Conservation (phyloP, 257 asterid genomes). For the Plectranthus barbatus region DNA sequence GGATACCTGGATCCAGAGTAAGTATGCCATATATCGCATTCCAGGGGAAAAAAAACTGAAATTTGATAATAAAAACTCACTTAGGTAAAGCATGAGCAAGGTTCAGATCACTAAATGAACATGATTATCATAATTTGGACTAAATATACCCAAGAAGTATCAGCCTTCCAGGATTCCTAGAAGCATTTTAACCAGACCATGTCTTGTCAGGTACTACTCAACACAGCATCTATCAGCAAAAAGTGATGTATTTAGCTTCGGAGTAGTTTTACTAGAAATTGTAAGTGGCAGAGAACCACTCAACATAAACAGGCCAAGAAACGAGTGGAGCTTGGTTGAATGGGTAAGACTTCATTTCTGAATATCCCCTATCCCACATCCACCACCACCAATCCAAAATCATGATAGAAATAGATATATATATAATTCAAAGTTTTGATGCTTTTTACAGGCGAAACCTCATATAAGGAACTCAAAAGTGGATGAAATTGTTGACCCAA, state of each 20-base stretch:
- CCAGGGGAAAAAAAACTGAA: not conserved
- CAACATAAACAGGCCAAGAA: constrained; percentile 59
- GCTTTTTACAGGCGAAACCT: constrained; percentile 75
- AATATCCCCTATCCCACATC: not conserved
- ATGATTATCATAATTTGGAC: not conserved
- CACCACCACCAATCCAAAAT: not conserved
- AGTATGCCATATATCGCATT: constrained; percentile 29
- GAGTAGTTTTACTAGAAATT: constrained; percentile 57
- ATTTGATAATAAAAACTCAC: constrained; percentile 5
- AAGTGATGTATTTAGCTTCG: constrained; percentile 91
- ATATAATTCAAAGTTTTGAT: not conserved
- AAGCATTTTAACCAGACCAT: not conserved
- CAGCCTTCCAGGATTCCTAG: not conserved
- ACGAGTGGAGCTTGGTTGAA: constrained; percentile 81
- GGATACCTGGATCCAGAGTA: constrained; percentile 84
- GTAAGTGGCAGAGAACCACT: constrained; percentile 81
- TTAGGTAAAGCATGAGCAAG: not conserved
- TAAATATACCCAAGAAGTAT: not conserved
- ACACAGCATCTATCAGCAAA: constrained; percentile 72
- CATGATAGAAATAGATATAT: not conserved
- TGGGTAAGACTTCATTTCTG: constrained; percentile 50
- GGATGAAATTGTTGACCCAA: constrained; percentile 49
- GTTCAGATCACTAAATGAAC: not conserved
- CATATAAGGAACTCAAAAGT: constrained; percentile 61
- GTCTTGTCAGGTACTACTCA: constrained; percentile 57